A percentile compares a stretch with the other conserved stretches of the same genome.
phyloP scores from a whole-genome alignment of 768 basidiomycete genomes.

The Psilocybe subaeruginosa region DNA sequence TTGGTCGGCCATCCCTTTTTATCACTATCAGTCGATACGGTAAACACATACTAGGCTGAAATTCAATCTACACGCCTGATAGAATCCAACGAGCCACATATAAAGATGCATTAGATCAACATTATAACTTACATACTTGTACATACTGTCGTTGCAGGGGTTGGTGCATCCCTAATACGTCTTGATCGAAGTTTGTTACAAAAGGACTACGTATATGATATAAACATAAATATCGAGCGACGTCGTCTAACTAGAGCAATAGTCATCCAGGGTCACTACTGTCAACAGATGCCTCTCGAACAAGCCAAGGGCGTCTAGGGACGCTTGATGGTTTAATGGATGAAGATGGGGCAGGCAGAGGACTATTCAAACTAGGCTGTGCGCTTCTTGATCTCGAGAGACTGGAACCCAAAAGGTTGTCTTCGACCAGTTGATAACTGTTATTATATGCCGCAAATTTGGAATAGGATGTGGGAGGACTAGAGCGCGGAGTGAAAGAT shows the following conservation, averaged over 20 bases:
- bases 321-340: neutral
- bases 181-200: neutral
- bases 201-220: neutral
- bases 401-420: conserved; percentile 53
- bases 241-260: conserved; percentile 2
- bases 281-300: neutral
- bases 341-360: neutral
- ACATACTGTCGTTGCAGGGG: neutral
- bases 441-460: conserved; percentile 24
- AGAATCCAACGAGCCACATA: too few relatives aligned
- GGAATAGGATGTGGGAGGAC: conserved; percentile 55
- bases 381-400: conserved; percentile 64
- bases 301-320: neutral
- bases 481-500: conserved; percentile 55
- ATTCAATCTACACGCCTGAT: too few relatives aligned
- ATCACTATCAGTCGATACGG: too few relatives aligned
- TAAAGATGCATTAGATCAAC: neutral
- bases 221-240: conserved; percentile 1
- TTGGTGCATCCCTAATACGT: neutral
- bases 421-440: conserved; percentile 30
- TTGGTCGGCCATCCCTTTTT: too few relatives aligned
- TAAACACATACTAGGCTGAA: too few relatives aligned
- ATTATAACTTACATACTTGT: neutral
- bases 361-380: conserved; percentile 37
- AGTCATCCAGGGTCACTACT: conserved; percentile 2